Evolutionary conservation across 495 filamentous ascomycete species (phyloP).

Genomic region (Tuber borchii): DNA sequence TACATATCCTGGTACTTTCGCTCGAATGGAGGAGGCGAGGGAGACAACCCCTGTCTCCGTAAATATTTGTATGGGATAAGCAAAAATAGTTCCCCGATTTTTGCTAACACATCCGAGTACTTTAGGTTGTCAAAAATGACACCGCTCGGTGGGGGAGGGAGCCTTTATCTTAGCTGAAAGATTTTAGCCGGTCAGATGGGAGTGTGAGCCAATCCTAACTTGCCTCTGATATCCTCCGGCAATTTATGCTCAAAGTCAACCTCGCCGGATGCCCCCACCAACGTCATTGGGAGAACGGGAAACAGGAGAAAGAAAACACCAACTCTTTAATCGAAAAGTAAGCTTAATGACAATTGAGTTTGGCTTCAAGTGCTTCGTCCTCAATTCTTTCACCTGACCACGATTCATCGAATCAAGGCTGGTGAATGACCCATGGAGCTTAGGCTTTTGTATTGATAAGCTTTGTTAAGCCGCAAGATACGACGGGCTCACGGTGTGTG

Average conservation of each 20-base stretch:
- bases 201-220: not conserved
- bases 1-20: not conserved
- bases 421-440: not conserved
- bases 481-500: not conserved
- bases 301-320: not conserved
- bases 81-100: not conserved
- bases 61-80: not conserved
- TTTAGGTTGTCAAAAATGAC: not conserved
- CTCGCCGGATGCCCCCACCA: not conserved
- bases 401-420: not conserved
- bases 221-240: not conserved
- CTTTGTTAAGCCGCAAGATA: not conserved
- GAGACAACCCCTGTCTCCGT: not conserved
- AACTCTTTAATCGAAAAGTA: not conserved
- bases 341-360: not conserved
- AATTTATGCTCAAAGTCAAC: not conserved
- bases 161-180: not conserved
- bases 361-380: not conserved
- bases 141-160: not conserved
- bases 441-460: not conserved
- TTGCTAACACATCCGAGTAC: not conserved
- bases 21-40: not conserved
- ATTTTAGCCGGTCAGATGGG: not conserved
- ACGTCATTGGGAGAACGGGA: not conserved
- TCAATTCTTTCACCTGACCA: not conserved